Conservation (phyloP, 139 green algal genomes). For the Coelastrella sp. region DNA sequence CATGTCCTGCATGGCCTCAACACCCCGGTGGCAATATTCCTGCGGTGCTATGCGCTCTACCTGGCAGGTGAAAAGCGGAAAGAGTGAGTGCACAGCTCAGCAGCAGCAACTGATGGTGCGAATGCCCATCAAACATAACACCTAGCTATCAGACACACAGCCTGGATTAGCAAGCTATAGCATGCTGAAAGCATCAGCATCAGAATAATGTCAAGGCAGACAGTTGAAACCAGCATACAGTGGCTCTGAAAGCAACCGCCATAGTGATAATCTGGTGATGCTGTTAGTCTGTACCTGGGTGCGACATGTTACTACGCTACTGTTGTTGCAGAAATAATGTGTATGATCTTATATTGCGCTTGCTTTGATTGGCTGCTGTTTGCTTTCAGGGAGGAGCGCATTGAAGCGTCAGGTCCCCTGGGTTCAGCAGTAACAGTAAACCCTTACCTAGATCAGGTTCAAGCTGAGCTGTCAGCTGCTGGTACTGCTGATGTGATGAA, state of each 20-base stretch:
- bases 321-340: no score
- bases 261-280: no score
- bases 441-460: slow-evolving; percentile 62
- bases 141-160: no score
- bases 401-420: slow-evolving; percentile 70
- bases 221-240: no score
- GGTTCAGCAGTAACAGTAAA: slow-evolving; percentile 68
- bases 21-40: slow-evolving; percentile 73
- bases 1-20: slow-evolving; percentile 66
- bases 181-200: no score
- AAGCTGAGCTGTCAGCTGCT: slow-evolving; percentile 23
- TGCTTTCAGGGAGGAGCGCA: slow-evolving; percentile 71
- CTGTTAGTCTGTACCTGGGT: no score
- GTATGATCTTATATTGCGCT: no score
- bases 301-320: no score
- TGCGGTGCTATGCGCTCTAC: slow-evolving; percentile 86
- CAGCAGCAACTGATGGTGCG: background rate
- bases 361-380: background rate
- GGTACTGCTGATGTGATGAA: slow-evolving; percentile 14
- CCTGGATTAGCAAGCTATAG: no score
- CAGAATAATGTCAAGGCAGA: no score
- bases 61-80: slow-evolving; percentile 90
- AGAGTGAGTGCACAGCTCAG: slow-evolving; percentile 72
- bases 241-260: no score
- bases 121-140: background rate